Conservation (phyloP, 192 early-diverging fungal genomes). For the Chytriomyces sp. region DNA sequence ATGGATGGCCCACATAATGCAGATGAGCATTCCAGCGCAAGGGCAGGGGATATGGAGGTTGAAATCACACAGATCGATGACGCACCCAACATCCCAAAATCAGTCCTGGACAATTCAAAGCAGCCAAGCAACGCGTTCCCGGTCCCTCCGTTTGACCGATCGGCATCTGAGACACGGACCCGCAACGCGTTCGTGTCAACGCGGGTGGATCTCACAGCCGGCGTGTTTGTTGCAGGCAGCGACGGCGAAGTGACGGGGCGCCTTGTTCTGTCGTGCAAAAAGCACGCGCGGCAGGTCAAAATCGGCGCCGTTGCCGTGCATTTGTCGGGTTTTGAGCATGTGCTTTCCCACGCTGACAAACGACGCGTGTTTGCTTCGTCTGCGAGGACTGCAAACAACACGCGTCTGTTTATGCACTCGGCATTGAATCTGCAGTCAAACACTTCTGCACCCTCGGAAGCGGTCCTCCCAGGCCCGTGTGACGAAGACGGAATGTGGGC, state of each 20-base stretch:
- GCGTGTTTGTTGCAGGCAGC: background rate
- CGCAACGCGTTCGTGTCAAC: background rate
- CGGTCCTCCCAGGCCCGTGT: constrained; percentile 49
- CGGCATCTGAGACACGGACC: background rate
- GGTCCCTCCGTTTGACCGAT: constrained; percentile 19
- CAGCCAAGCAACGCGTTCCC: constrained; percentile 5
- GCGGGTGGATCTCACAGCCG: background rate
- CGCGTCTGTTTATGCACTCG: constrained; percentile 39
- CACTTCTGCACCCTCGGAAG: constrained; percentile 45
- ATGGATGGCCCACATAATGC: too few species aligned
- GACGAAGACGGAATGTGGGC: constrained; percentile 63
- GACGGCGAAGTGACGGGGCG: constrained; percentile 19
- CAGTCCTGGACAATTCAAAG: background rate
- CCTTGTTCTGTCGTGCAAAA: constrained; percentile 1
- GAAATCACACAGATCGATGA: background rate
- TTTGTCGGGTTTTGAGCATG: constrained; percentile 30
- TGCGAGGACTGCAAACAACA: background rate
- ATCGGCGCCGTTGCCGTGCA: constrained; percentile 21
- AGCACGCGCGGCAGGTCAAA: constrained; percentile 12
- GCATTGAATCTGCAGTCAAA: constrained; percentile 41
- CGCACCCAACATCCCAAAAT: background rate
- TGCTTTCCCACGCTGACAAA: background rate
- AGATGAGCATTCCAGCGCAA: too few species aligned
- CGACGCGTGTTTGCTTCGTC: background rate
- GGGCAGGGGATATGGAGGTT: too few species aligned